Conservation (phyloP, 176 grass and related monocot genomes). For the Triticum turgidum region DNA sequence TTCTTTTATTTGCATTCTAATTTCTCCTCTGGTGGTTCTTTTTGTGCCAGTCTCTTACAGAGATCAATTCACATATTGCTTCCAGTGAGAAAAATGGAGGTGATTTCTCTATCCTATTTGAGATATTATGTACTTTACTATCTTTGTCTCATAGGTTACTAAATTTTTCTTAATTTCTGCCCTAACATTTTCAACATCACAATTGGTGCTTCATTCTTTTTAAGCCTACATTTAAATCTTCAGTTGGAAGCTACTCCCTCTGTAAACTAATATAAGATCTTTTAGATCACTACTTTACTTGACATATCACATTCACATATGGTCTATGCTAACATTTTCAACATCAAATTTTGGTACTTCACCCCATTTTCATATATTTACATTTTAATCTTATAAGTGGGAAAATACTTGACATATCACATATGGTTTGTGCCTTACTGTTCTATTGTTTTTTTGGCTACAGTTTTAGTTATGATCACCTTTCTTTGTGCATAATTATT, state of each 20-base stretch:
- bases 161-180: neutral
- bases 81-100: constrained; percentile 89
- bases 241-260: neutral
- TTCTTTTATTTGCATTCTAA: constrained; percentile 19
- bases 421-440: neutral
- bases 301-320: constrained; percentile 2
- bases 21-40: constrained; percentile 13
- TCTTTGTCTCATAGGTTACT: constrained; percentile 10
- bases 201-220: neutral
- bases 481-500: constrained; percentile 16
- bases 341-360: neutral
- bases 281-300: too few species aligned
- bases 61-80: constrained; percentile 87
- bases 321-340: neutral
- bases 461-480: constrained; percentile 15
- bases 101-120: constrained; percentile 49
- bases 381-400: neutral
- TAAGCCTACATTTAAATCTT: constrained; percentile 11
- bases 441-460: neutral
- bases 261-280: too few species aligned
- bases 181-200: neutral
- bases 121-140: constrained; percentile 16
- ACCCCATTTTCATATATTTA: neutral
- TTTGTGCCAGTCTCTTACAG: constrained; percentile 64
- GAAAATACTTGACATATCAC: neutral